Evolutionary conservation across 768 basidiomycete genomes (phyloP), one percentile per base, ranked within the genome.

Genomic region (Pleurotus djamor): DNA sequence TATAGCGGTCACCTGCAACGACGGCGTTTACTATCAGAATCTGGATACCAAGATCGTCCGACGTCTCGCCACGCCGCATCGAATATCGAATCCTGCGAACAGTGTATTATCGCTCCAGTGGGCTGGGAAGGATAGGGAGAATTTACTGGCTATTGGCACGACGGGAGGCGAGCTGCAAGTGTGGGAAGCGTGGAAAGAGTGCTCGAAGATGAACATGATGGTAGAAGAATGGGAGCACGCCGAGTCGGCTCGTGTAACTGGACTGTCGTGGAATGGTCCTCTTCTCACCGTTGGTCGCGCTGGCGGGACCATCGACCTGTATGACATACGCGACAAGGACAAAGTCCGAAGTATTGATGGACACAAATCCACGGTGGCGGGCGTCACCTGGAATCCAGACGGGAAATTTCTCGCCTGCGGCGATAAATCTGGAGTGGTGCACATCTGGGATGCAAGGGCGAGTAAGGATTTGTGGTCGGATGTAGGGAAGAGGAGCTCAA

Each of bases 361-460:
- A 0, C 92, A 94, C 61, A 84, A 83, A 9, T 86, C 84, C 13
- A 87, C 89, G 68, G 87, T 94, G 35, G 84, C 90, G 61, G 89
- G 90, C 2, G 66, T 94, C 33, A 84, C 85, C 47, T 96, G 92
- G 92, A 82, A 88, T 56, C 64, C 75, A 2, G 89, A 91, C 62
- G 89, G 91, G 0, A 83, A 84, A 61, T 79, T 90, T 54, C 76
- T 97, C 13, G 95, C 95, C 0, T 92, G 88, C 48, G 90, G 92
- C 1, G 95, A 94, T 7, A 87, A 89, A 64, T 86, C 90, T 67
- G 95, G 96, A 60, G 87, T 88, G 43, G 91, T 96, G 34, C 87
- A 91, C 66, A 84, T 94, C 38, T 94, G 92, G 92, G 92, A 94
- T 59, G 83, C 82, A 55, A 82, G 43, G 65, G 76, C 45, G 70